These are phyloP conservation scores for Hordeum pubiflorum DNA, from an alignment of 202 grass and related monocot species.

Conservation along the genomic window DNA sequence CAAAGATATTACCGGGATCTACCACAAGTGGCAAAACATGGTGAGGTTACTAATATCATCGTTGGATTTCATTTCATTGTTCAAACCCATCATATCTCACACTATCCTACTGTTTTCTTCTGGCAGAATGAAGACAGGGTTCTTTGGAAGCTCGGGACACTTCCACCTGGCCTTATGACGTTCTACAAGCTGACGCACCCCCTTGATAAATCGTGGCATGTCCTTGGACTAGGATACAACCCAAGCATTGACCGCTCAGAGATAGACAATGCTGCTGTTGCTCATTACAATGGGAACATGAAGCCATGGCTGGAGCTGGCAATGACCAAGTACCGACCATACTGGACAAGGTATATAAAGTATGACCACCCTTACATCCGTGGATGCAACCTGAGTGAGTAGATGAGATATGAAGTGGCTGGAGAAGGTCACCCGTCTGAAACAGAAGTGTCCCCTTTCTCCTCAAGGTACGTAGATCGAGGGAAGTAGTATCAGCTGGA, in stretches of 20 bases:
- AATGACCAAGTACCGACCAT: constrained; percentile 85
- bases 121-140: constrained; percentile 86
- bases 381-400: constrained; percentile 85
- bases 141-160: constrained; percentile 95
- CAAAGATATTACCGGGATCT: constrained; percentile 98
- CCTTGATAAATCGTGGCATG: constrained; percentile 94
- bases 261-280: constrained; percentile 81
- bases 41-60: constrained; percentile 28
- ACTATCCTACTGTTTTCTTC: constrained; percentile 5
- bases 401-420: constrained; percentile 22
- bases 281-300: constrained; percentile 98
- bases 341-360: constrained; percentile 97
- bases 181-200: constrained; percentile 97
- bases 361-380: constrained; percentile 85
- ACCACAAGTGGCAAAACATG: constrained; percentile 96
- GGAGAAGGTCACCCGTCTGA: not conserved
- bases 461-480: not conserved
- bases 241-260: constrained; percentile 88
- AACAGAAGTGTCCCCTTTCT: not conserved
- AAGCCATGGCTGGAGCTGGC: constrained; percentile 98
- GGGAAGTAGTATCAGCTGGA: constrained; percentile 8
- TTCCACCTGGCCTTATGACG: constrained; percentile 82
- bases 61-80: constrained; percentile 6
- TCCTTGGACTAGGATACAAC: constrained; percentile 94
- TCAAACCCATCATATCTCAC: not conserved